Evolutionary conservation across 2,329 filamentous ascomycete species (phyloP), one percentile per base, ranked within the genome.

Genomic region (Fusarium keratoplasticum): DNA sequence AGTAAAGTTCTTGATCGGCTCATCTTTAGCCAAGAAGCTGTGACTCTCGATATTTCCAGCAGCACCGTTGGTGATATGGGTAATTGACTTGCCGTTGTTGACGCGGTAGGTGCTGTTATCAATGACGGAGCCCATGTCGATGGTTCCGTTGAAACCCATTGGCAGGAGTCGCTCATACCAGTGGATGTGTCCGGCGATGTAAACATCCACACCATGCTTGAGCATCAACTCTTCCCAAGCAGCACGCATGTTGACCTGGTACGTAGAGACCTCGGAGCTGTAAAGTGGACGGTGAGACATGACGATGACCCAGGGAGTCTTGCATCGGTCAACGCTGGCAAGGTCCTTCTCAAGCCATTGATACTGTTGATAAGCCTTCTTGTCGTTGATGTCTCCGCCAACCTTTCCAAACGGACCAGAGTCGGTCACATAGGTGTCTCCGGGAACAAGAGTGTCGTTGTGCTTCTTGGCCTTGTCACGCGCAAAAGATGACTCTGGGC

Each of bases 31-130:
- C 16, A 88, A 77, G 3, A 79, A 82, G 70, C 81, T 84, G 79
- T 88, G 87, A 66, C 83, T 85, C 72, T 88, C 87, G 50, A 88
- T 83, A 69, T 88, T 88, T 25, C 87, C 87, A 4, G 87, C 87
- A 82, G 86, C 86, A n/a, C 87, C 87, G 75, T 88, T 88, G 78
- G 86, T 81, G 36, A 89, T 80, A 67, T 88, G 86, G 2, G 85
- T 86, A 69, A 88, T 84, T 20, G 85, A 87, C 27, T 80, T 81
- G 54, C 87, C 86, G 1, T 84, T 80, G 71, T 87, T 87, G 63
- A 83, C 83, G 55, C 76, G 73, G 79, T 87, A 88, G 11, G 86
- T 88, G 77, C 86, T 82, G 69, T 87, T 85, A 78, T 87, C 81
- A 59, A 86, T 67, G 42, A 88, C 79, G 1, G 84, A 83, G 6